Base-by-base conservation (phyloP, 352 stramenopile species). In the Phytophthora lateralis region DNA sequence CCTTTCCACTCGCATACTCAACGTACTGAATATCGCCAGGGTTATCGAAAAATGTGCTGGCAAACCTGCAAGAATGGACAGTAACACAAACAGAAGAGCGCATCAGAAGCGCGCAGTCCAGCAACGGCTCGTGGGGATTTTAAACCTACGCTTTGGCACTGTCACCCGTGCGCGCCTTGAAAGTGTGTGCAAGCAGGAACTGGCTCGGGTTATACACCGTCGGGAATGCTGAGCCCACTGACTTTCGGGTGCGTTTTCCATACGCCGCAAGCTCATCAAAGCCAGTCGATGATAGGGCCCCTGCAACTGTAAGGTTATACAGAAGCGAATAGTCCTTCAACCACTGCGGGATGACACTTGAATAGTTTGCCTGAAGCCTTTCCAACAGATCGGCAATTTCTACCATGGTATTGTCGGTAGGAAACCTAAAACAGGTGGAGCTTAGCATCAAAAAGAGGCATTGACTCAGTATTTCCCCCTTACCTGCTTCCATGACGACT, bases 401-500 rank as follows among this genome's bases (percentile, higher is more conserved):
- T 27, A 59, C 39, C 39, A 79, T 89, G 27, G 78, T 75, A 20
- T 66, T 58, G 7, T 76, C 62, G n/a, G 78, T 89, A 14, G 80
- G 83, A 52, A 71, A 89, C 17, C 78, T 85, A 20, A 42, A 17
- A 11, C 37, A 42, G 15, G 5, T 21, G 14, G 5, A 10, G 32
- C 12, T 38, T 38, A 38, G 32, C 37, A 8, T 8, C 32, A 39
- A 17, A 17, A 17, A 39, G 34, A 39, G 11, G 21, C 21, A 24
- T 24, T 3, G 21, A 24, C 21, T 24, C 21, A 39, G 15, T n/a
- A 39, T 12, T 39, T 39, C 5, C 34, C 12, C 34, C 14, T 17
- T 51, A 91, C 76, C 82, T 71, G 41, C 84, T 80, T 41, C 82
- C 82, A 30, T 91, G 82, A n/a, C 82, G 77, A 26, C 66, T 71